Evolutionary conservation across 192 early-diverging fungal genomes (phyloP).

Genomic region (Phlyctochytrium bullatum): DNA sequence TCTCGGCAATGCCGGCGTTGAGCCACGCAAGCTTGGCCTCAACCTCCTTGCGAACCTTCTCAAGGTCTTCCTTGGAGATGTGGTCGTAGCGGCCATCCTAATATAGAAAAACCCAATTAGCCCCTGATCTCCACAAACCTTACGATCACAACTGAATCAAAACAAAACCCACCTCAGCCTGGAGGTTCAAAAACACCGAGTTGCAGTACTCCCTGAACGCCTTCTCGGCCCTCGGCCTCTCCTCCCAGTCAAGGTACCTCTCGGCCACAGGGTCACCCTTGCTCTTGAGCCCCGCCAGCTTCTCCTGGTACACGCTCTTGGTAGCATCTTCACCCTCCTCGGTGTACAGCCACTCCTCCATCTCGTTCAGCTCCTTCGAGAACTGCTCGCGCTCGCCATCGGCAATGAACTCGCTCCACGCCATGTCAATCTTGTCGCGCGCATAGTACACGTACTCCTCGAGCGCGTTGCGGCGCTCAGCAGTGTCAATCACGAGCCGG

Average conservation of each 20-base stretch:
- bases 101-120: constrained; percentile 6
- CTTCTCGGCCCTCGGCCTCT: constrained; percentile 80
- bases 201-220: constrained; percentile 77
- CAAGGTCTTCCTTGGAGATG: constrained; percentile 81
- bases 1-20: constrained; percentile 73
- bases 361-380: constrained; percentile 63
- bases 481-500: constrained; percentile 89
- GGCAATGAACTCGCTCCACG: constrained; percentile 73
- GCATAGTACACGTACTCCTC: constrained; percentile 99
- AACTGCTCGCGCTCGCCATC: constrained; percentile 70
- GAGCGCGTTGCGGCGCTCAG: constrained; percentile 88
- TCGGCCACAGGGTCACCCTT: constrained; percentile 77
- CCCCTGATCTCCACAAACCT: neutral
- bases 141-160: neutral
- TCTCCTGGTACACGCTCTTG: constrained; percentile 84
- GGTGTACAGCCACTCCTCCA: constrained; percentile 95
- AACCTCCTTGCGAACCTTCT: constrained; percentile 72
- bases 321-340: constrained; percentile 91
- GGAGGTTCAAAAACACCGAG: constrained; percentile 67
- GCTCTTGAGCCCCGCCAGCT: constrained; percentile 75
- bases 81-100: constrained; percentile 84
- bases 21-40: constrained; percentile 84
- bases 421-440: constrained; percentile 78
- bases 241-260: constrained; percentile 80
- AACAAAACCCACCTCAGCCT: constrained; percentile 42